phyloP scores from a whole-genome alignment of 495 filamentous ascomycete species.

The Cenococcum geophilum region DNA sequence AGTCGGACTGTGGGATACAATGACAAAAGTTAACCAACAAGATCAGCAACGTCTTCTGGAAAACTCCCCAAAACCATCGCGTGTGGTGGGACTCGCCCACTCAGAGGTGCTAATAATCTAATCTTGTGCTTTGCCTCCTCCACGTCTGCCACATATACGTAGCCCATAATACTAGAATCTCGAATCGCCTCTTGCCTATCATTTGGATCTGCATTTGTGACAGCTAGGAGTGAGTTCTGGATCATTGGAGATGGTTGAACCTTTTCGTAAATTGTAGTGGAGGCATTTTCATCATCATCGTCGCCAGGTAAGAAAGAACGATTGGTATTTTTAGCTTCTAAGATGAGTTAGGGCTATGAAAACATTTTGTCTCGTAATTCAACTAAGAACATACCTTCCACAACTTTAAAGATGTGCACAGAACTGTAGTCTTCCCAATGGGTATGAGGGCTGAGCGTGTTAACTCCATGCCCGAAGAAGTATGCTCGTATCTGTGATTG shows the following conservation, averaged over 20 bases:
- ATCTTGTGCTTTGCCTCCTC: slow-evolving; percentile 78
- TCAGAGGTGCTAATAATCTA: slow-evolving; percentile 73
- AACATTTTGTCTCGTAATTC: neutral
- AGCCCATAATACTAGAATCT: slow-evolving; percentile 83
- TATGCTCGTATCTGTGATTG: slow-evolving; percentile 80
- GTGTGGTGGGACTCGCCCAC: slow-evolving; percentile 66
- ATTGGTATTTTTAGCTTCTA: slow-evolving; percentile 7
- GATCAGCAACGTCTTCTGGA: slow-evolving; percentile 39
- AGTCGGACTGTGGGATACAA: neutral
- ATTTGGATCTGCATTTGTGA: slow-evolving; percentile 63
- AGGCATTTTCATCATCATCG: slow-evolving; percentile 36
- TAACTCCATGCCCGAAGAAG: slow-evolving; percentile 79
- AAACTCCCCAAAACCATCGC: slow-evolving; percentile 56
- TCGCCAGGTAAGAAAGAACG: slow-evolving; percentile 40
- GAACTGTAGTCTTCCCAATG: slow-evolving; percentile 69
- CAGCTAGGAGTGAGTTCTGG: slow-evolving; percentile 66
- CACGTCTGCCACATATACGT: slow-evolving; percentile 84
- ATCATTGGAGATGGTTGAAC: slow-evolving; percentile 54
- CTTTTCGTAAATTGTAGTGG: slow-evolving; percentile 48
- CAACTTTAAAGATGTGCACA: slow-evolving; percentile 61
- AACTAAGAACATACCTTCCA: slow-evolving; percentile 43
- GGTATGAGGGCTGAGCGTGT: slow-evolving; percentile 77
- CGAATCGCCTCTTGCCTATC: slow-evolving; percentile 66
- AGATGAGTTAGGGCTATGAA: neutral
- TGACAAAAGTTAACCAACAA: slow-evolving; percentile 28